Evolutionary conservation across 2,329 filamentous ascomycete genomes (phyloP), one percentile per base, ranked within the genome.

Genomic region (Coniella vitis): DNA sequence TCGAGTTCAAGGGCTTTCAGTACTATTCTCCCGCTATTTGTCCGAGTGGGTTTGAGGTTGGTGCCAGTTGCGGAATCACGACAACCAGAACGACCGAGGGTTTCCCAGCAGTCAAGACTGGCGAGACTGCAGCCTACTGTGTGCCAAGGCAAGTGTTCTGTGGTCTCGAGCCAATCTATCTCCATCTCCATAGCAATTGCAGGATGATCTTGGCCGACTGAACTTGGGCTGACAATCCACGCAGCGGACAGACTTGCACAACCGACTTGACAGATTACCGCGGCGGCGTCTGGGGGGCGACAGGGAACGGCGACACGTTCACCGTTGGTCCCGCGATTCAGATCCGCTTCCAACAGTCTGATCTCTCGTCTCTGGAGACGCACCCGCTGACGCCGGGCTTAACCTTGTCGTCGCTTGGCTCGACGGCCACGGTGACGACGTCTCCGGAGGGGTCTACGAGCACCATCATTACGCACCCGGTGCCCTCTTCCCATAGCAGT

Each of bases 1-100:
- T 71, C 22, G 57, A 57, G 4, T 57, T 56, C 34, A 57, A 60
- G 20, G 68, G 66, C 12, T 70, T 70, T 48, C 56, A 60, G 38
- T 66, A 64, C 54, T 69, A 68, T 54, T 69, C 67, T n/a, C 66
- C 67, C 0, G 66, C 66, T 21, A 63, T 69, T 45, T 69, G 66
- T 43, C 66, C 66, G 0, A 55, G 51, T n/a, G 66, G 65, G 5
- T 69, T 69, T 53, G 54, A 51, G 14, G 63, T 64, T 25, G 66
- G 65, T 2, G 52, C 55, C 4, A 55, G 50, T 38, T 68, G 65
- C 48, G 54, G 57, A 4, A 48, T 63, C 32, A 56, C 57, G 19
- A 56, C 58, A 29, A 59, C 57, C 8, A 54, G 59, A 25, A 58
- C 59, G 4, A 46, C 49, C 22, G 60, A 66, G 51, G 60, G 63